Base-by-base conservation (phyloP, 1,284 basidiomycete species). In the Porodaedalea pini region DNA sequence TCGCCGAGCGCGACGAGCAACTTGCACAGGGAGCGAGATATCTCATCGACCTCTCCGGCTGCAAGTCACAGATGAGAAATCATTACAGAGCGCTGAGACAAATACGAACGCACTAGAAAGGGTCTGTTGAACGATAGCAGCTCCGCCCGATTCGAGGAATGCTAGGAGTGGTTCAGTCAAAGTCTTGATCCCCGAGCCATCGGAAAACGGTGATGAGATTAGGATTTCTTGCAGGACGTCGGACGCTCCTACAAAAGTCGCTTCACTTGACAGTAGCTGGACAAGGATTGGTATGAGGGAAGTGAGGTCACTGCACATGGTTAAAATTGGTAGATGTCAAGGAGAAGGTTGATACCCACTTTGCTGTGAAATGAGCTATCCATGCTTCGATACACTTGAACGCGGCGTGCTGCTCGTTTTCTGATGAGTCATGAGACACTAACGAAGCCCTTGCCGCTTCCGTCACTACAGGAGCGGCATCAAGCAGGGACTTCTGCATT, bases 341-440 rank as follows among this genome's bases (percentile, higher is more conserved):
- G 17, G 64, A 23, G 19, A 43, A 47, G 23, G 36, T 8, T 17
- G 8, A 8, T 31, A 71, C 80, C 64, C 64, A 91, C 89, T 83
- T 82, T 56, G 81, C 78, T 25, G 81, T 85, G 13, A 94, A 72
- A 45, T 81, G 77, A 2, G 76, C 71, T 65, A 93, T 82, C 93
- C 92, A 95, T 2, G 88, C 84, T 68, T 90, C 85, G 0, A 94
- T 74, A 67, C 90, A 93, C 62, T 81, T 83, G 57, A 93, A 77
- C 0, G 89, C 89, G 0, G 90, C 82, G 23, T 79, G 76, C 1
- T 88, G 75, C 54, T 92, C 82, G 8, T 71, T 71, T n/a, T 72
- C 62, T 4, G 70, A 65, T 62, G 72, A 60, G 61, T 61, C 23
- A 68, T 71, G 61, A 65, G 70, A 50, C 3, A 73, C 72, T 49